These are phyloP conservation scores for Neltuma alba DNA, from an alignment of 306 rosid species.

Conservation along the genomic window DNA sequence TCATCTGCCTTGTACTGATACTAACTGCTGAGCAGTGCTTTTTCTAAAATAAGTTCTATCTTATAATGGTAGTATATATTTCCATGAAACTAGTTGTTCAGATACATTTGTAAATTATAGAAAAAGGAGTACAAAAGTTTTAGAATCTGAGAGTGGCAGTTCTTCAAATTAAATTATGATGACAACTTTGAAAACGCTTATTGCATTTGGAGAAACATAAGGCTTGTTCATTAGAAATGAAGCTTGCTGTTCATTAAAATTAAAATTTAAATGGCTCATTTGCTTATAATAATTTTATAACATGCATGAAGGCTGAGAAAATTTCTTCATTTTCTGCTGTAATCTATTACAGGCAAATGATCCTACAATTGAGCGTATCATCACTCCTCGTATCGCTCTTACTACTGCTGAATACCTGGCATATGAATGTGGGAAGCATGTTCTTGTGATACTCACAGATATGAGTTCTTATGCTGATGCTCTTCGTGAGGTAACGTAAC, in stretches of 20 bases:
- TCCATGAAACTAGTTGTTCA: not conserved
- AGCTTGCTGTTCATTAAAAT: not conserved
- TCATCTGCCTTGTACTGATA: not conserved
- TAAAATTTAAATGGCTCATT: not conserved
- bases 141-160: no score
- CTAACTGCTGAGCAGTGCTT: conserved; percentile 3
- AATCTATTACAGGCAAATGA: conserved; percentile 85
- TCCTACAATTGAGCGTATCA: conserved; percentile 98
- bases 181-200: not conserved
- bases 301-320: conserved; percentile 18
- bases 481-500: conserved; percentile 90
- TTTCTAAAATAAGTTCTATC: not conserved
- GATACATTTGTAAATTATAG: not conserved
- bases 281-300: conserved; percentile 2
- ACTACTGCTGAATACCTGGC: conserved; percentile 99
- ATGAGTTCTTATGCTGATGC: conserved; percentile 99
- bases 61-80: conserved; percentile 13
- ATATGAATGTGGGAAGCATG: conserved; percentile 99
- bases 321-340: conserved; percentile 25
- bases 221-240: not conserved
- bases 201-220: conserved; percentile 19
- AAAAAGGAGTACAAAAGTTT: not conserved
- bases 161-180: no score
- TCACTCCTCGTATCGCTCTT: conserved; percentile 99
- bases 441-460: conserved; percentile 97